Base-by-base conservation (phyloP, 2,329 filamentous ascomycete genomes). In the Ophiocordyceps camponoti-floridani region DNA sequence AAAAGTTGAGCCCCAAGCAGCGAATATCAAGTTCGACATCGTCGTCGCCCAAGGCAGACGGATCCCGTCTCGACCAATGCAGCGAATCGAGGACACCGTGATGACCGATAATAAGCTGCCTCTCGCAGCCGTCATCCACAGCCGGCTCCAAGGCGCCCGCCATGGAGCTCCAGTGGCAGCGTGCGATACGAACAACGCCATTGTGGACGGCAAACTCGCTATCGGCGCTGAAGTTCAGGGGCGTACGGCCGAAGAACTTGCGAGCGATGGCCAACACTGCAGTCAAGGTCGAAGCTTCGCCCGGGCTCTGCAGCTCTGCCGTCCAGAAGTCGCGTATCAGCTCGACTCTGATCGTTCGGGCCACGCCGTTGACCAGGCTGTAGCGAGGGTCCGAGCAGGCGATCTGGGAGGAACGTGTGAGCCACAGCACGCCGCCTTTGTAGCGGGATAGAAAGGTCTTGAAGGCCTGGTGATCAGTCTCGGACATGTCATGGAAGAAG, bases 371-470 rank as follows among this genome's bases (percentile, higher is more conserved):
- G 5, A 33, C 31, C 4, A 45, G 30, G 14, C 43, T 47, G 5
- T 45, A 49, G 16, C 42, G 41, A 14, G 47, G 46, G 37, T 47
- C 44, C 5, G 30, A 19, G 33, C 42, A 45, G 9, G 28, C 43
- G 7, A 47, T 42, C 9, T 50, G 49, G 1, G 43, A 33, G 4
- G 46, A 14, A 2, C 42, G 37, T 4, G 47, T 50, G 12, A 48
- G 28, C 49, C 49, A 50, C 6, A 50, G 26, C 6, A 48, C 19
- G 37, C 40, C 44, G 31, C 30, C 11, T 8, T 45, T 1, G 47
- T 30, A n/a, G 4, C 13, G 30, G 6, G 40, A 5, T 50, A 58
- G 33, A 54, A 46, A 9, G 40, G 35, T 16, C 50, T 47, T 48
- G n/a, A 57, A 50, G 2, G 19, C 33, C 0, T 42, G 28, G 16